Evolutionary conservation across 441 rosid genomes (phyloP), one percentile per base, ranked within the genome.

Genomic region (Euphorbia celastroides): DNA sequence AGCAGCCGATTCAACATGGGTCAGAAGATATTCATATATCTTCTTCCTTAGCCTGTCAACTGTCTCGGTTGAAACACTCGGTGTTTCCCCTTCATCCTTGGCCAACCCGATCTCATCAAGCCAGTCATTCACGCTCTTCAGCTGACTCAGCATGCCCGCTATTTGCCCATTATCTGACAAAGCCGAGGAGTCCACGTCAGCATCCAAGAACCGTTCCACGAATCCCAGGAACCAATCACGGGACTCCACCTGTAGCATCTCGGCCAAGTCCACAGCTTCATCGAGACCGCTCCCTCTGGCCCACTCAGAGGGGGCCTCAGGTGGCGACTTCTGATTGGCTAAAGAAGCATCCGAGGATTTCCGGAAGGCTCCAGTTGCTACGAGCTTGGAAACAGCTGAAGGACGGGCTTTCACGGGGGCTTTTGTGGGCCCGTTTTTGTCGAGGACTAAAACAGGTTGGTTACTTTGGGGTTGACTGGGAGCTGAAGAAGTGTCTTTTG

Each of bases 1-100:
- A 19, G 99, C 99, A 19, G 97, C 98, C 0, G 97, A 92, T 75
- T 89, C 99, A 1, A 94, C 97, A 30, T 94, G 96, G n/a, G 96
- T 88, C 0, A 94, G 90, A 60, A 94, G 96, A 78, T 94, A 94
- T 68, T 86, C 96, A 0, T 91, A 94, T 9, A 94, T 94, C 83
- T 94, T 94, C 85, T 94, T 94, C 68, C 97, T 72, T 44, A 94
- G 83, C 74, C 96, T 69, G 38, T 89, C 88, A 0, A 88, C 68
- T 0, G 88, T 86, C 76, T 89, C 97, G 6, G 80, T 78, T 9
- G 94, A 78, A 19, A 89, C 83, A 50, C 69, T 73, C 55, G 87
- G 85, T 23, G 65, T 23, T 32, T 80, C 90, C 25, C 28, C 83
- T 69, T 78, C 94, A 7, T 84, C 94, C 74, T 86, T 91, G 65